Evolutionary conservation across 2,329 filamentous ascomycete species (phyloP), one percentile per base, ranked within the genome.

Genomic region (Sporothrix luriei): DNA sequence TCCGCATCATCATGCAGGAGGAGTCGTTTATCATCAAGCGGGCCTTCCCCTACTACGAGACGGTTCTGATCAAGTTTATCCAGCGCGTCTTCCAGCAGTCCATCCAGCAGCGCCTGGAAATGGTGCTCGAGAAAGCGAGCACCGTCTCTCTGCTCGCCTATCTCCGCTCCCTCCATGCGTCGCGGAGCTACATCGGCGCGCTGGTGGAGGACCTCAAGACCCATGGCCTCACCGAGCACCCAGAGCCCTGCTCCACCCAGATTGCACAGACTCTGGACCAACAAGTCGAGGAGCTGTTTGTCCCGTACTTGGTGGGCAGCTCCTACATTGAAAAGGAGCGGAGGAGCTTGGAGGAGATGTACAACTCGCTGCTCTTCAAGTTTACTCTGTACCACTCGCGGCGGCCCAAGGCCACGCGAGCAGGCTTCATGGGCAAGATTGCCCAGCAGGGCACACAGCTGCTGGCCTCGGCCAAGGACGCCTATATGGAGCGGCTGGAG

Each of bases 61-160:
- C 94, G 71, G 95, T 99, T 0, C 82, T 99, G 66, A 90, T 90
- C 73, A 94, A 94, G 75, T 99, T 99, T 75, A 85, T 99, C 66
- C 95, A 99, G 79, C 87, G 95, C 74, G 91, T 99, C 13, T 99
- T 99, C 76, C 95, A 99, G 77, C 95, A 99, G 79, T 98, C 94
- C 1, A 94, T 99, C 72, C 96, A 99, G 79, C 94, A 98, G 78
- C 88, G 94, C 16, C 84, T 99, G 11, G 95, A 99, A 78, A 92
- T 97, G 88, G 94, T 99, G 3, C 83, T 99, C 62, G 94, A 97
- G 75, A 98, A 98, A 80, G 95, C 95, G 19, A 91, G 92, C 73
- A 92, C 91, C 5, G 89, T 98, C 19, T 99, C 96, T 0, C 94
- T 93, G 0, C 82, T 99, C 40, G 94, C 95, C 1, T 99, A 97